Conservation (phyloP, 2,329 filamentous ascomycete species). For the Fusarium nurragi region DNA sequence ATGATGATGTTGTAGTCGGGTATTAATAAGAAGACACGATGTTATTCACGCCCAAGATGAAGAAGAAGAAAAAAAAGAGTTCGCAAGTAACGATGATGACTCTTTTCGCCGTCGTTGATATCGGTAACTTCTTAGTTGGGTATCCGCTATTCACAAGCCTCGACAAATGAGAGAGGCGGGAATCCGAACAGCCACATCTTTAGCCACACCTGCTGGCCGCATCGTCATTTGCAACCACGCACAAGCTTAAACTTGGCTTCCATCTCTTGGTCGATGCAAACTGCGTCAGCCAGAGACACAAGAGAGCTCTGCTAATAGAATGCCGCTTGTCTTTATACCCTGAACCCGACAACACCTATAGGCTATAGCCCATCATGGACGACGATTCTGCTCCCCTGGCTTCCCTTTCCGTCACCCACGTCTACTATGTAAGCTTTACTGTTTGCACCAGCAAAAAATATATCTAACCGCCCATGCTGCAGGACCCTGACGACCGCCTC, state of each 20-base stretch:
- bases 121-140: constrained; percentile 9
- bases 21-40: background rate
- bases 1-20: background rate
- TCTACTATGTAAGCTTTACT: constrained; percentile 80
- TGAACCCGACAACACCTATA: background rate
- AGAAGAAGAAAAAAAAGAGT: background rate
- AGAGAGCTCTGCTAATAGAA: constrained; percentile 4
- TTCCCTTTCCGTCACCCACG: constrained; percentile 93
- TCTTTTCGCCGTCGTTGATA: constrained; percentile 34
- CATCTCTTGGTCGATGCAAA: background rate
- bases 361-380: constrained; percentile 36
- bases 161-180: constrained; percentile 18
- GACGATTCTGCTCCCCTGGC: constrained; percentile 69
- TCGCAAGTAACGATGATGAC: constrained; percentile 22
- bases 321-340: constrained; percentile 7
- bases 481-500: constrained; percentile 87
- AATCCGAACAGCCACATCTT: constrained; percentile 18
- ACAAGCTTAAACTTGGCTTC: constrained; percentile 13
- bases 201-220: constrained; percentile 14
- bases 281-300: background rate
- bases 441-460: background rate
- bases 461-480: background rate
- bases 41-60: constrained; percentile 9
- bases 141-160: background rate
- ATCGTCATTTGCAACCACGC: constrained; percentile 21